These are phyloP conservation scores for Herpetospermum pedunculosum DNA, from an alignment of 306 rosid genomes.

Conservation along the genomic window DNA sequence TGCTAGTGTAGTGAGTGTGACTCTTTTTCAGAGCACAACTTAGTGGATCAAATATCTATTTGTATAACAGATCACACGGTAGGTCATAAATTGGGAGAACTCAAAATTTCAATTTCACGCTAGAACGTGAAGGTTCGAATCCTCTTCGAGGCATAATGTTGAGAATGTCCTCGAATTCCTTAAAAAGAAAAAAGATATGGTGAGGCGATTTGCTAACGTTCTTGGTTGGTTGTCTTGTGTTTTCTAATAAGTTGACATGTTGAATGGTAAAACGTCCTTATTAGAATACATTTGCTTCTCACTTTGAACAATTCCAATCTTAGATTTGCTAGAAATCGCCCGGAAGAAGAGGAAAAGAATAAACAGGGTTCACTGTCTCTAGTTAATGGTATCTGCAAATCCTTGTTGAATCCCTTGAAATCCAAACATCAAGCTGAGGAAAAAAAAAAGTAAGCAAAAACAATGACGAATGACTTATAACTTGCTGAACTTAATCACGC, in stretches of 20 bases:
- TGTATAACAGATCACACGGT: not conserved
- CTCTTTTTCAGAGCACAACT: too few relatives aligned
- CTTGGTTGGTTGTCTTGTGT: too few relatives aligned
- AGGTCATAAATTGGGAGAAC: not conserved
- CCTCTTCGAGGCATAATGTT: not conserved
- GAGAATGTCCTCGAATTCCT: not conserved
- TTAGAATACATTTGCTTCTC: too few relatives aligned
- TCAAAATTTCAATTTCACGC: not conserved
- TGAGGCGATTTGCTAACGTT: too few relatives aligned
- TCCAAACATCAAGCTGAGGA: not conserved
- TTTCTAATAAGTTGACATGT: too few relatives aligned
- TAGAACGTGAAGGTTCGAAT: not conserved
- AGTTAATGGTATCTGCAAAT: not conserved
- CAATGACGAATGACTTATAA: not conserved
- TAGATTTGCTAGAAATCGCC: not conserved
- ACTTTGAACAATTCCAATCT: too few relatives aligned
- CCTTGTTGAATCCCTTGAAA: not conserved
- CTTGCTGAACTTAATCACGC: not conserved
- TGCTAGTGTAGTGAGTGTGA: too few relatives aligned
- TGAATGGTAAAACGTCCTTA: too few relatives aligned
- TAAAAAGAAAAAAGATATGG: too few relatives aligned
- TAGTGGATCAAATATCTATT: too few relatives aligned
- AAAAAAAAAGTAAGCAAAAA: not conserved
- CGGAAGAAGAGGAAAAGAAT: not conserved
- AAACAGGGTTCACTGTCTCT: not conserved